Base-by-base conservation (phyloP, 768 basidiomycete genomes). In the Pholiota molesta region DNA sequence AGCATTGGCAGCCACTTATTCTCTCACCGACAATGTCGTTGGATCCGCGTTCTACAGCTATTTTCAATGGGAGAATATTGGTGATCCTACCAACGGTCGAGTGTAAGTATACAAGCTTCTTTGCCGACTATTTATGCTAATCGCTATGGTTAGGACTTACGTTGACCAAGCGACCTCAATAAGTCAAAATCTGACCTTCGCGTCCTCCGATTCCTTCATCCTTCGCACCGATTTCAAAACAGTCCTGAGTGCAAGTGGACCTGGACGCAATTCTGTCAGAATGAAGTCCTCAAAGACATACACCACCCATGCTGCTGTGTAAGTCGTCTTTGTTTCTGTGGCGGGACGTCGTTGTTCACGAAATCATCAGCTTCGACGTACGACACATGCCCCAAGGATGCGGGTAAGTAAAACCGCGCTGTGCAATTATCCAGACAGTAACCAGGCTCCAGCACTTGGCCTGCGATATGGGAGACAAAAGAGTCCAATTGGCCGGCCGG, bases 51-150 rank as follows among this genome's bases (percentile, higher is more conserved):
- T 88, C 65, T 79, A 83, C 64, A 72, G 75, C 40, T 71, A 76
- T 23, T 88, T 89, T 69, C 61, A 69, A 21, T 83, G 81, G 73
- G 74, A 84, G 65, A 74, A 75, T 7, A 80, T 82, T 39, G 37
- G 77, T 2, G 87, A 88, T 66, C 86, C 87, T 1, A 88, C 87
- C 2, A 71, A 81, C 52, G 87, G 87, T 14, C 74, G 86, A 61
- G 87, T 89, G 87, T 88, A 71, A 66, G 83, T 68, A 29, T 49
- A 19, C 6, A 33, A 61, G 4, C 57, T 56, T 19, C 47, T 16
- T 49, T 13, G 21, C 47, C 1, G 21, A 21, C 3, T 10, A 1
- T 26, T 1, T 21, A 13, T 2, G 9, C 19, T 19, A 49, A 49
- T 19, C 3, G 5, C 6, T 21, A 19, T 44, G 42, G 6, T 9